Evolutionary conservation across 192 early-diverging fungal species (phyloP).

Genomic region (Coemansia asiatica): DNA sequence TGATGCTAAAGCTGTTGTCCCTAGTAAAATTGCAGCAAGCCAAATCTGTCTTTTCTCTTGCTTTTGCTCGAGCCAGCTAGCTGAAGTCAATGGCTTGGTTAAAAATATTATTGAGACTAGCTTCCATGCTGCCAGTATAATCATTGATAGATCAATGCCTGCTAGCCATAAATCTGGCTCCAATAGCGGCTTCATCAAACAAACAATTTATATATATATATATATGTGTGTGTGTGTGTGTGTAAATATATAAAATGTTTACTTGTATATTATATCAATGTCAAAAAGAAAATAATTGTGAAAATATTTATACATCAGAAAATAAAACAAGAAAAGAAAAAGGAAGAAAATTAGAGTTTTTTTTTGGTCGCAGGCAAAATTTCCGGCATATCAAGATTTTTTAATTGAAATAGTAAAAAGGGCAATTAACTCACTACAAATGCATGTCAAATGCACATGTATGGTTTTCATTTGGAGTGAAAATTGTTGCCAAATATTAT

Average conservation of each 20-base stretch:
- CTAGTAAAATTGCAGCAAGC: neutral
- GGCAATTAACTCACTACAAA: neutral
- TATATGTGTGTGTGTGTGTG: too few species aligned
- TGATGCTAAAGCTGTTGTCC: neutral
- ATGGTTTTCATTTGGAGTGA: too few species aligned
- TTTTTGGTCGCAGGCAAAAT: too few species aligned
- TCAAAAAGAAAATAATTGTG: neutral
- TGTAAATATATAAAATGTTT: neutral
- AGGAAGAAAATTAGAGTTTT: too few species aligned
- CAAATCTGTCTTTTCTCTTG: neutral
- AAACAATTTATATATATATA: neutral
- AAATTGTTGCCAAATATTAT: too few species aligned
- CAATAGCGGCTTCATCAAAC: neutral
- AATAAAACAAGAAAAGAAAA: too few species aligned
- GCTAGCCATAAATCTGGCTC: neutral
- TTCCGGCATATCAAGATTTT: too few species aligned
- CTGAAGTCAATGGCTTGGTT: neutral
- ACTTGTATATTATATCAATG: neutral
- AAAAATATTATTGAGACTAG: neutral
- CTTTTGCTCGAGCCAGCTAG: neutral
- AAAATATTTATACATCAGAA: too few species aligned
- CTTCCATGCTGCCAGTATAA: neutral
- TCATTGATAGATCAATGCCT: neutral
- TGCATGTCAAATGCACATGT: neutral
- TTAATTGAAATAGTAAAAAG: neutral